phyloP scores from a whole-genome alignment of 805 yeast species.

The Metschnikowia peoriensis region DNA sequence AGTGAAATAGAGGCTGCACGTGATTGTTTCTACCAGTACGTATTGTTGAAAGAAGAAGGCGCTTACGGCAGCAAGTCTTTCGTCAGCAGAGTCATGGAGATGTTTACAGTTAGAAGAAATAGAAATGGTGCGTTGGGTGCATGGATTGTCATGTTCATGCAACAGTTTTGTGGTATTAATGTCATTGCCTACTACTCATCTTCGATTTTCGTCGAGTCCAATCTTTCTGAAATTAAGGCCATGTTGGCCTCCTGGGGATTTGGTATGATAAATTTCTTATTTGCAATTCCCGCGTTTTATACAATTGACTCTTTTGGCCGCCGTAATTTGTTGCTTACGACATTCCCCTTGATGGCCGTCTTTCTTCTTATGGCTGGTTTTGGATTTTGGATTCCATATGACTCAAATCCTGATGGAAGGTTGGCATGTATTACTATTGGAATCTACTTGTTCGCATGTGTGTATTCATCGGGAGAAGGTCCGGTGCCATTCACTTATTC shows the following conservation, averaged over 20 bases:
- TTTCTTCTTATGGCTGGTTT: conserved; percentile 64
- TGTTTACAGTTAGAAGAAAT: conserved; percentile 73
- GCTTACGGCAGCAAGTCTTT: conserved; percentile 47
- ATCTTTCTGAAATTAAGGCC: conserved; percentile 59
- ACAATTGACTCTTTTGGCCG: conserved; percentile 80
- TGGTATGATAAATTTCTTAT: conserved; percentile 75
- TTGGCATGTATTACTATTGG: conserved; percentile 70
- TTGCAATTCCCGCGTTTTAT: conserved; percentile 80
- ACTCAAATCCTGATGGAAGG: conserved; percentile 45
- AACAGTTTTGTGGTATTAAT: conserved; percentile 88
- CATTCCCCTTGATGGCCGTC: conserved; percentile 64
- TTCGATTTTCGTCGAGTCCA: conserved; percentile 66
- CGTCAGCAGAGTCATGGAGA: conserved; percentile 47
- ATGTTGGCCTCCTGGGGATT: conserved; percentile 83
- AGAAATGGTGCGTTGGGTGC: conserved; percentile 81
- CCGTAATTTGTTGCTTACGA: conserved; percentile 52
- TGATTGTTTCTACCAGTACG: conserved; percentile 59
- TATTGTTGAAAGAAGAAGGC: conserved; percentile 59
- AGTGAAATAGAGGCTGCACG: conserved; percentile 58
- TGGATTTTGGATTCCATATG: conserved; percentile 64
- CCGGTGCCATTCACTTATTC: conserved; percentile 89
- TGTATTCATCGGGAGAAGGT: conserved; percentile 84
- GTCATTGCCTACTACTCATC: conserved; percentile 86
- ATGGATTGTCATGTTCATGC: conserved; percentile 83
- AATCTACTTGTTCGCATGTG: conserved; percentile 67